These are phyloP conservation scores for Pseudogymnoascus sp. DNA, from an alignment of 2,329 filamentous ascomycete genomes.

Conservation along the genomic window DNA sequence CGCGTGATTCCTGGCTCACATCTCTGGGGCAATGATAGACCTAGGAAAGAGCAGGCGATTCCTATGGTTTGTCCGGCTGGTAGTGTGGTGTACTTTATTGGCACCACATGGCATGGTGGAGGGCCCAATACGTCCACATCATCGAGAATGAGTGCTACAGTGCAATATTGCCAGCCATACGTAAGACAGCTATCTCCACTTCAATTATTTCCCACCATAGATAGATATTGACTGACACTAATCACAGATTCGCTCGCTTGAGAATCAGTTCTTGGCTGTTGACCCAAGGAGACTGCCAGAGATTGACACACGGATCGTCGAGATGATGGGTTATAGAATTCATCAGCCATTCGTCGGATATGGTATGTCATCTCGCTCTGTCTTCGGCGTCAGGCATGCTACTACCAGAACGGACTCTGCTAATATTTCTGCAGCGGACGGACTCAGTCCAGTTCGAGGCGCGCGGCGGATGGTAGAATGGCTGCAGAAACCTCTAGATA, in stretches of 20 bases:
- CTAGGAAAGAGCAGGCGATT: constrained; percentile 22
- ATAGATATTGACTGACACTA: background rate
- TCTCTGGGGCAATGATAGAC: constrained; percentile 24
- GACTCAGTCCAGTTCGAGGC: constrained; percentile 24
- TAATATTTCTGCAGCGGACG: constrained; percentile 20
- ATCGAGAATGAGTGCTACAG: constrained; percentile 21
- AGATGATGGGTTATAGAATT: constrained; percentile 30
- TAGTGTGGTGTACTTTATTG: constrained; percentile 26
- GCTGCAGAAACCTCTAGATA: constrained; percentile 24
- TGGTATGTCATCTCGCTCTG: constrained; percentile 15
- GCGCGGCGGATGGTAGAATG: constrained; percentile 26
- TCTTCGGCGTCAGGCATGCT: background rate
- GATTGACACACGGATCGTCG: constrained; percentile 26
- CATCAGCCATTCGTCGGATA: constrained; percentile 29
- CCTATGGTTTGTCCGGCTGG: constrained; percentile 26
- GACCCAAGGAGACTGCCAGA: constrained; percentile 26
- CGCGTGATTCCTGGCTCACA: constrained; percentile 26
- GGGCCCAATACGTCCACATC: constrained; percentile 22
- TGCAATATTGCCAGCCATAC: constrained; percentile 27
- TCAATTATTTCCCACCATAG: background rate
- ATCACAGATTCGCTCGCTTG: constrained; percentile 25
- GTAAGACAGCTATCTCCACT: background rate
- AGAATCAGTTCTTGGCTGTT: constrained; percentile 29
- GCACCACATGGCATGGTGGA: constrained; percentile 26
- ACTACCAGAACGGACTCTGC: background rate